These are phyloP conservation scores for Apiospora aurea DNA, from an alignment of 2,329 filamentous ascomycete genomes.

Conservation along the genomic window DNA sequence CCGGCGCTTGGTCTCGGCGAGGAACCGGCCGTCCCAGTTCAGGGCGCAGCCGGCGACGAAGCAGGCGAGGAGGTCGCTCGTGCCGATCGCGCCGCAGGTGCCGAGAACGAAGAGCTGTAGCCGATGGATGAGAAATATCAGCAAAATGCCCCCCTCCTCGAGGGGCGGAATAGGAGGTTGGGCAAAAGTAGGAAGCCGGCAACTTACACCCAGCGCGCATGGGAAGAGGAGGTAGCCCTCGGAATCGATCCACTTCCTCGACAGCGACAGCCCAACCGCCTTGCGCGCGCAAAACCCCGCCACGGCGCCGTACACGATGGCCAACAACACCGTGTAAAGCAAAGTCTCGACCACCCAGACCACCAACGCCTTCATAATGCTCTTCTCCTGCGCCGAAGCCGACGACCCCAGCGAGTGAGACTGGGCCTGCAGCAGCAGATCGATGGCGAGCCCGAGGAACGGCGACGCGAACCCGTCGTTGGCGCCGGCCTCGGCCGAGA, in stretches of 20 bases:
- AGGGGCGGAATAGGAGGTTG: no score
- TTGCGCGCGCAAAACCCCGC: constrained; percentile 57
- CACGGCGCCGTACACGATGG: constrained; percentile 58
- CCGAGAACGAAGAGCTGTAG: constrained; percentile 62
- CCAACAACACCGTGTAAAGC: constrained; percentile 64
- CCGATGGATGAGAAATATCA: no score
- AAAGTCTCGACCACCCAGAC: constrained; percentile 68
- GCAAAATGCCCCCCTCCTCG: no score
- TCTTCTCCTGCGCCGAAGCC: not conserved
- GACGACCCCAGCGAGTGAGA: no score
- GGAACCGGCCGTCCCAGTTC: constrained; percentile 69
- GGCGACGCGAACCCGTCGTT: constrained; percentile 71
- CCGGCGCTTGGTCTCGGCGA: constrained; percentile 59
- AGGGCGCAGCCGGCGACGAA: constrained; percentile 65
- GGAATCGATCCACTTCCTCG: constrained; percentile 60
- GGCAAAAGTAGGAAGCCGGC: no score
- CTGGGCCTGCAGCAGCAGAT: constrained; percentile 10
- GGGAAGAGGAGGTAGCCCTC: constrained; percentile 62
- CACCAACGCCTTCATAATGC: not conserved
- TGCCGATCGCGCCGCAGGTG: constrained; percentile 63
- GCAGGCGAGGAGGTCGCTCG: constrained; percentile 66
- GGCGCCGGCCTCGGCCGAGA: constrained; percentile 67
- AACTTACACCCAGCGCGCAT: constrained; percentile 53
- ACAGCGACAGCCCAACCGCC: constrained; percentile 52
- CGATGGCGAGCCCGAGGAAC: constrained; percentile 63